phyloP scores from a whole-genome alignment of 176 grass and related monocot genomes.

The Chloris gayana region DNA sequence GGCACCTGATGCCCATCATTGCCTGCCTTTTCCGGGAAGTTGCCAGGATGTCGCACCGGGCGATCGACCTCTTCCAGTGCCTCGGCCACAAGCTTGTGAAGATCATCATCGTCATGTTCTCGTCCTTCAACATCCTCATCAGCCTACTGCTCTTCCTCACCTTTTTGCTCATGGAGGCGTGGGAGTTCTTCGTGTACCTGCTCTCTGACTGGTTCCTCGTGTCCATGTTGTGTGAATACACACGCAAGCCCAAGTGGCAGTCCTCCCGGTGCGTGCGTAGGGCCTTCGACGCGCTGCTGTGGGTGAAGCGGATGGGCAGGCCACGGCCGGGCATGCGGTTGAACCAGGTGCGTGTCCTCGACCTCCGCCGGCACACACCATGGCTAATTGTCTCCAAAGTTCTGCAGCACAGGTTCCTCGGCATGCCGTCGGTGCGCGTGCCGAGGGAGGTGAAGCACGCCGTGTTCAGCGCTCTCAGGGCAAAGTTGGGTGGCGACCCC shows the following conservation, averaged over 20 bases:
- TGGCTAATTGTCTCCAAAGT: constrained; percentile 16
- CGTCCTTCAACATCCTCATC: constrained; percentile 5
- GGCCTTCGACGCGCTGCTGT: constrained; percentile 8
- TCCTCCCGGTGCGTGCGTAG: background rate
- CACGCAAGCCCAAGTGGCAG: background rate
- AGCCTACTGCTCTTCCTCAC: constrained; percentile 19
- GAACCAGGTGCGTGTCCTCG: constrained; percentile 14
- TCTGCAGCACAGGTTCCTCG: constrained; percentile 16
- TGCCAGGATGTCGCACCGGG: background rate
- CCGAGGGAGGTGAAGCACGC: constrained; percentile 20
- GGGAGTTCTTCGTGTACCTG: constrained; percentile 21
- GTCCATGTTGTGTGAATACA: constrained; percentile 11
- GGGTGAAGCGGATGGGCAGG: background rate
- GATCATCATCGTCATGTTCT: background rate
- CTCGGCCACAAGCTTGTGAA: constrained; percentile 12
- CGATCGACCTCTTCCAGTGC: constrained; percentile 11
- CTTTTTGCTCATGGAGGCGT: constrained; percentile 15
- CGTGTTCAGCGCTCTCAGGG: background rate
- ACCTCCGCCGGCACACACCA: background rate
- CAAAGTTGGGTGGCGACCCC: background rate
- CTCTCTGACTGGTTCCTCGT: constrained; percentile 19
- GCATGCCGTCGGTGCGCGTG: background rate
- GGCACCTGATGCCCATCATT: background rate
- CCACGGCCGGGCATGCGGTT: background rate
- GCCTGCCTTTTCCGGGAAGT: background rate